phyloP scores from a whole-genome alignment of 2,329 filamentous ascomycete species.

The Ceratocystiopsis minuta region DNA sequence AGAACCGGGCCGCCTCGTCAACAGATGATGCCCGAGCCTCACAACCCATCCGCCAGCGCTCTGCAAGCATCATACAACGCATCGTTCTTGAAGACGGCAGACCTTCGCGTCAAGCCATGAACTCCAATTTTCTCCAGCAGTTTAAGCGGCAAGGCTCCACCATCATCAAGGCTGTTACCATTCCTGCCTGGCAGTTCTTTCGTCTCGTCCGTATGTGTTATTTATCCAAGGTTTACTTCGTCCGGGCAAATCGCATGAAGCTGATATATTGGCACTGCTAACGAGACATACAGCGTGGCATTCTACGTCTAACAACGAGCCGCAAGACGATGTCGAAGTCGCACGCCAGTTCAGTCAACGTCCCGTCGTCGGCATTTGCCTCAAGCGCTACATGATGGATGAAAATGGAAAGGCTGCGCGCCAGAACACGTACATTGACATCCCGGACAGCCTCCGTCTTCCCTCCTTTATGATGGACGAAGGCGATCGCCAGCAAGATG shows the following conservation, averaged over 20 bases:
- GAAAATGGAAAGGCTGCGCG: conserved; percentile 49
- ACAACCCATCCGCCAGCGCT: conserved; percentile 23
- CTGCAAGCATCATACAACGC: conserved; percentile 44
- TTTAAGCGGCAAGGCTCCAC: conserved; percentile 28
- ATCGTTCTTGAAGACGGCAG: conserved; percentile 34
- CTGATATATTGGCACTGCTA: too few relatives aligned
- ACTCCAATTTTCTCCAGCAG: conserved; percentile 23
- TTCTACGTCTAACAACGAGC: conserved; percentile 36
- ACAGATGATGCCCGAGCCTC: conserved; percentile 15
- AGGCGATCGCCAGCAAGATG: conserved; percentile 42
- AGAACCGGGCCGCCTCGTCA: conserved; percentile 8
- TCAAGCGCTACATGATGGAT: conserved; percentile 75
- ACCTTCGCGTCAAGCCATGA: conserved; percentile 16
- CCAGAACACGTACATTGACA: conserved; percentile 74
- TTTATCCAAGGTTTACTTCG: background rate
- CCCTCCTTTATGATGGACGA: conserved; percentile 76
- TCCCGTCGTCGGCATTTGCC: conserved; percentile 78
- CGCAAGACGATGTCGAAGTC: conserved; percentile 55
- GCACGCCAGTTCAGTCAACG: conserved; percentile 73
- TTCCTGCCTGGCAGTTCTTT: conserved; percentile 97
- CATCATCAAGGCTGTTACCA: conserved; percentile 64
- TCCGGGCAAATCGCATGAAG: background rate
- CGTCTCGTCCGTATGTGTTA: conserved; percentile 61
- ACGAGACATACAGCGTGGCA: conserved; percentile 54
- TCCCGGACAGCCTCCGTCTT: conserved; percentile 61